Base-by-base conservation (phyloP, 345 rosid species). In the Noccaea bulbosa region DNA sequence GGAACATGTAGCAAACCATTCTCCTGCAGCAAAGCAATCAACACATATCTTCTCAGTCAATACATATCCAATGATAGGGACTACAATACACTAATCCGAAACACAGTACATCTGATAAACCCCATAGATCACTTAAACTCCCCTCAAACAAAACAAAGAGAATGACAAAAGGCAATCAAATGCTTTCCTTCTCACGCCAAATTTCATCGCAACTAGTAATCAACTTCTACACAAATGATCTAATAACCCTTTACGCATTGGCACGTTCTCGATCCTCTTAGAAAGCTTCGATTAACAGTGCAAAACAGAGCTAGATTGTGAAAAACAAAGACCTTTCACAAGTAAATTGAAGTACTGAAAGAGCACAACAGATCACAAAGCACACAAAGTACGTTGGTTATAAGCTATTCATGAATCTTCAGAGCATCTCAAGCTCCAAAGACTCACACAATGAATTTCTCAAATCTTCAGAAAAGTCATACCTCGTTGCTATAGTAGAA, bases 401-500 rank as follows among this genome's bases (percentile, higher is more conserved):
- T 44, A 12, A 63, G 27, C 15, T 39, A 32, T 3, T 10, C 46
- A 20, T 20, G 22, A 20, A 20, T 20, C 22, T 20, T 20, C 22
- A 20, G 22, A 20, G 22, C 22, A 20, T 20, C 22, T 20, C 7
- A 40, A 49, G 53, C 47, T 40, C 10, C 1, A 10, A 4, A 7
- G 35, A 17, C 30, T 11, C 51, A 67, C 30, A 35, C 3, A 38
- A 27, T 8, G 0, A 53, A 32, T 12, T 20, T 38, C 8, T 50
- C 35, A 14, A 12, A 39, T 38, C 51, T 70, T 39, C 72, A 14
- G 30, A 15, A 57, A 34, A 52, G 4, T 4, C 52, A 35, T 14
- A 94, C 99, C 98, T 95, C 97, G 75, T 92, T 95, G 76, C 87
- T 83, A 65, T 73, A 95, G 80, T 92, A 92, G 66, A 80, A 57